phyloP scores from a whole-genome alignment of 306 rosid species.

The Citrullus colocynthis region DNA sequence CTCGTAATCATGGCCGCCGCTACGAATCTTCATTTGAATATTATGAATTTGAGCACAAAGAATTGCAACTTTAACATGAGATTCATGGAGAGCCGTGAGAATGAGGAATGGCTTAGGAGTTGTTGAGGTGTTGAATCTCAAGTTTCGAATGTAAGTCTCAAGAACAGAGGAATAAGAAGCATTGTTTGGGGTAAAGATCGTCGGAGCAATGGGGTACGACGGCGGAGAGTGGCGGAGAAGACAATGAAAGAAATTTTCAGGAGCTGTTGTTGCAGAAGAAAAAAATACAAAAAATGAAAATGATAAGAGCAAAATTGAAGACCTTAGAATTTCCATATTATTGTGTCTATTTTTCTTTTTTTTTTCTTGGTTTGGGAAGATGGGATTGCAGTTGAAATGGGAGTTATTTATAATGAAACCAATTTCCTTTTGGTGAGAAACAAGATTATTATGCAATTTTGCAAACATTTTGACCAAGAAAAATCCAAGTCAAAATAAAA shows the following conservation, averaged over 20 bases:
- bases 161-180: slow-evolving; percentile 31
- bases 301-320: background rate
- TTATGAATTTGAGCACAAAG: slow-evolving; percentile 27
- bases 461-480: background rate
- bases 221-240: background rate
- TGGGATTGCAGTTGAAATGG: background rate
- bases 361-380: background rate
- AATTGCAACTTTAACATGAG: slow-evolving; percentile 31
- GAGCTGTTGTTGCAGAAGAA: background rate
- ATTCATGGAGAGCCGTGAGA: slow-evolving; percentile 29
- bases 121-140: slow-evolving; percentile 42
- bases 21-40: slow-evolving; percentile 35
- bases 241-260: background rate
- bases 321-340: background rate
- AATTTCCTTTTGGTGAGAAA: background rate
- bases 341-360: background rate
- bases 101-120: slow-evolving; percentile 38
- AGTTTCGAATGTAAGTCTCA: slow-evolving; percentile 42
- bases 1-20: slow-evolving; percentile 55
- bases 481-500: background rate
- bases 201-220: slow-evolving; percentile 13
- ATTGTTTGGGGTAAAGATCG: slow-evolving; percentile 24
- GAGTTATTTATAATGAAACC: background rate
- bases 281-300: background rate
- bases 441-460: background rate